phyloP scores from a whole-genome alignment of 345 rosid species.

The Laguncularia racemosa region DNA sequence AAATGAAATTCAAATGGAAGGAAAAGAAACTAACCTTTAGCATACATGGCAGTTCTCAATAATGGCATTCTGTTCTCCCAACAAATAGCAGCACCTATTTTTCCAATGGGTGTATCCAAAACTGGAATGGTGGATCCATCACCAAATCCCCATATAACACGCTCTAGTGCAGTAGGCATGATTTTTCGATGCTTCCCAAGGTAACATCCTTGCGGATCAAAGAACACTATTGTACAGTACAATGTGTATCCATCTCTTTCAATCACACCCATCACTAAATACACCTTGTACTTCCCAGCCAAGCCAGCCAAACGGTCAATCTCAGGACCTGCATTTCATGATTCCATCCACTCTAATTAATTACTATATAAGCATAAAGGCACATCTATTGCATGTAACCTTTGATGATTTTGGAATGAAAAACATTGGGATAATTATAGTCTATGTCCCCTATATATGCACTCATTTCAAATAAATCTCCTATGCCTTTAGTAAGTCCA shows the following conservation, averaged over 20 bases:
- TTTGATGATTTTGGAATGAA: not conserved
- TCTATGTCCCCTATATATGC: not conserved
- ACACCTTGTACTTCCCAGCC: slow-evolving; percentile 82
- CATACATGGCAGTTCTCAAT: slow-evolving; percentile 88
- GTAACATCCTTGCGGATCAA: slow-evolving; percentile 71
- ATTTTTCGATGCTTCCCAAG: slow-evolving; percentile 86
- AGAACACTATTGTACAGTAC: slow-evolving; percentile 74
- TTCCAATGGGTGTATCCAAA: slow-evolving; percentile 70
- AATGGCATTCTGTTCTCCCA: slow-evolving; percentile 98
- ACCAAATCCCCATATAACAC: slow-evolving; percentile 90
- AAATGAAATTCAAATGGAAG: not conserved
- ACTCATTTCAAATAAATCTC: no score
- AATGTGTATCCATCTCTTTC: slow-evolving; percentile 93
- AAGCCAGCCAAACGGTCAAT: slow-evolving; percentile 74
- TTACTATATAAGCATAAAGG: not conserved
- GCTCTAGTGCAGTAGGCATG: slow-evolving; percentile 91
- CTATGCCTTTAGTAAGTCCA: no score
- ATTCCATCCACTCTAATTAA: not conserved
- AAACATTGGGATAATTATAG: not conserved
- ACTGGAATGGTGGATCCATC: slow-evolving; percentile 93
- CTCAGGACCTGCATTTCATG: slow-evolving; percentile 53
- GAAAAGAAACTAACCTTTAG: slow-evolving; percentile 48
- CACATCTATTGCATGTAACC: no score
- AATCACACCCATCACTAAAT: slow-evolving; percentile 84
- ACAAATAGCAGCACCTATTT: slow-evolving; percentile 87